Conservation (phyloP, 2,329 filamentous ascomycete species). For the Zymoseptoria crescenta region DNA sequence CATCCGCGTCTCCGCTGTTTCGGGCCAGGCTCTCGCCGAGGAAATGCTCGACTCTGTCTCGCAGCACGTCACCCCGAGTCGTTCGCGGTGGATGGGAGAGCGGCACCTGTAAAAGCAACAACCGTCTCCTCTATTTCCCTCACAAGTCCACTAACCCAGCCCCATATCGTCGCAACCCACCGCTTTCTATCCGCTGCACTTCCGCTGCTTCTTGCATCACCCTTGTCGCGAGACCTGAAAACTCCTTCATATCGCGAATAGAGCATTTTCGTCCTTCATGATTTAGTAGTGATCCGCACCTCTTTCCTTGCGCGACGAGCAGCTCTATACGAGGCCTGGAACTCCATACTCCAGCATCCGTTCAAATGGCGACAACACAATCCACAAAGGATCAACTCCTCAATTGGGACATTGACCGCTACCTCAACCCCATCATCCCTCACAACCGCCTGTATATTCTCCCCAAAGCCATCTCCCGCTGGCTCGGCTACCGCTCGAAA, state of each 20-base stretch:
- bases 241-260: background rate
- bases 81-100: background rate
- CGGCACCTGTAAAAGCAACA: background rate
- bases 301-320: background rate
- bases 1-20: background rate
- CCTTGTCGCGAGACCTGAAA: background rate
- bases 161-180: background rate
- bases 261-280: background rate
- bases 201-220: background rate
- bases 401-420: constrained; percentile 69
- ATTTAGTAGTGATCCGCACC: background rate
- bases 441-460: constrained; percentile 56
- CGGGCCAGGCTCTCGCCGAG: background rate
- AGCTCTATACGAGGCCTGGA: background rate
- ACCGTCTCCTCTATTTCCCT: background rate
- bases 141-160: background rate
- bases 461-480: constrained; percentile 58
- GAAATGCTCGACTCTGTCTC: background rate
- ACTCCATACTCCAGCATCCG: background rate
- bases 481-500: constrained; percentile 46
- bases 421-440: constrained; percentile 63
- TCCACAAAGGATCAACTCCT: constrained; percentile 10
- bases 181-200: background rate
- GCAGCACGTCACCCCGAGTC: background rate
- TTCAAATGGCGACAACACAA: background rate